Conservation (phyloP, 768 basidiomycete genomes). For the Trametes cinnabarina region DNA sequence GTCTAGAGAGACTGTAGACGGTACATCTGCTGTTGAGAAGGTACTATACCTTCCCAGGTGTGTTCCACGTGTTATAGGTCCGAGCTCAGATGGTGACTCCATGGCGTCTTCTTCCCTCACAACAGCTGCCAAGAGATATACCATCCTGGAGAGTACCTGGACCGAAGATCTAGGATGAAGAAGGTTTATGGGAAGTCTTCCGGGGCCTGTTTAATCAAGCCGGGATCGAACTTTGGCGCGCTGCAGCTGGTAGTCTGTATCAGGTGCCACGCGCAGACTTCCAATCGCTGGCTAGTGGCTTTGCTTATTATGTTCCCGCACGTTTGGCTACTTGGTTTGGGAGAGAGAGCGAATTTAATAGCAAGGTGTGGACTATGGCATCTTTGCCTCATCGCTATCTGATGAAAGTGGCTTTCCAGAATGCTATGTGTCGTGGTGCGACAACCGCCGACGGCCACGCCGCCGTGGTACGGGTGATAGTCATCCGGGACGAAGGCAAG, state of each 20-base stretch:
- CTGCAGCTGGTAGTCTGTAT: not conserved
- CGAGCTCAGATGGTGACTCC: too few species aligned
- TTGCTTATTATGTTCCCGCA: not conserved
- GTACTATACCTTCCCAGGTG: too few species aligned
- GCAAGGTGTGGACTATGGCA: not conserved
- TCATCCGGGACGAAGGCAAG: not conserved
- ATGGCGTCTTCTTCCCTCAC: too few species aligned
- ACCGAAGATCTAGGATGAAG: too few species aligned
- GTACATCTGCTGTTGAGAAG: too few species aligned
- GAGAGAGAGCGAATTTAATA: not conserved
- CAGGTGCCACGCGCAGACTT: not conserved
- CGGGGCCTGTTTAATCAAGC: not conserved
- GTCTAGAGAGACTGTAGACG: too few species aligned
- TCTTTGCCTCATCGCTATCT: not conserved
- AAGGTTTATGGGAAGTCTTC: too few species aligned
- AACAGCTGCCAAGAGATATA: too few species aligned
- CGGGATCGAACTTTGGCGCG: not conserved
- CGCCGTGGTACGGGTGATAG: not conserved
- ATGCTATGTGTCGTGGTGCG: not conserved
- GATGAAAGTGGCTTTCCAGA: not conserved
- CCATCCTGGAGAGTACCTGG: too few species aligned
- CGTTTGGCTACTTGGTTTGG: not conserved
- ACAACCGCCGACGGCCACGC: not conserved
- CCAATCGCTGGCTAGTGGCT: not conserved
- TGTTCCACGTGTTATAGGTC: too few species aligned